A percentile compares a stretch with the other conserved stretches of the same genome.
phyloP scores from a whole-genome alignment of 2,329 filamentous ascomycete species.

The Aspergillus sp. region DNA sequence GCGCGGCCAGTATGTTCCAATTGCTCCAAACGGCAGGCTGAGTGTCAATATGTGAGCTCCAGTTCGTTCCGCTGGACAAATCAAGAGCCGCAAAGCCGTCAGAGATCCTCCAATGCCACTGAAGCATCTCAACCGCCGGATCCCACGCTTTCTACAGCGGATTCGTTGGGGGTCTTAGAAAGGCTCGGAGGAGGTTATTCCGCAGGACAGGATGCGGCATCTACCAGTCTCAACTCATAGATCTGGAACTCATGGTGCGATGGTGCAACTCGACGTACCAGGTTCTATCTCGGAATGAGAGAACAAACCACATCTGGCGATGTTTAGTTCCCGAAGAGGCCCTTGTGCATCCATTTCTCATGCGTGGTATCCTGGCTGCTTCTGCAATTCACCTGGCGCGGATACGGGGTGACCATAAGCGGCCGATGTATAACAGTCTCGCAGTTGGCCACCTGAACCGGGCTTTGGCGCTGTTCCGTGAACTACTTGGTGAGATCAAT shows the following conservation, averaged over 20 bases:
- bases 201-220: conserved; percentile 2
- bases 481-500: conserved; percentile 24
- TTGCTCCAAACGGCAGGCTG: conserved; percentile 23
- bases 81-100: conserved; percentile 13
- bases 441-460: conserved; percentile 30
- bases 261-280: conserved; percentile 31
- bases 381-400: conserved; percentile 29
- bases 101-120: conserved; percentile 11
- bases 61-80: conserved; percentile 26
- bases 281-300: conserved; percentile 19
- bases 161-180: conserved; percentile 19
- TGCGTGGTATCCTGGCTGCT: conserved; percentile 30
- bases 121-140: conserved; percentile 13
- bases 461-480: conserved; percentile 27
- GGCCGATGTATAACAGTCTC: conserved; percentile 24
- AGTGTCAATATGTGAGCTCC: conserved; percentile 26
- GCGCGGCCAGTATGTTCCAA: conserved; percentile 24
- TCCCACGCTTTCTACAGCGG: conserved; percentile 6
- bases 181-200: conserved; percentile 10
- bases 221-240: conserved; percentile 34
- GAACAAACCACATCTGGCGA: conserved; percentile 28
- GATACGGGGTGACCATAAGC: conserved; percentile 17
- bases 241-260: conserved; percentile 38
- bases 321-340: conserved; percentile 25
- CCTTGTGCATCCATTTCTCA: conserved; percentile 26